phyloP scores from a whole-genome alignment of 768 basidiomycete genomes.

The Piloderma croceum region DNA sequence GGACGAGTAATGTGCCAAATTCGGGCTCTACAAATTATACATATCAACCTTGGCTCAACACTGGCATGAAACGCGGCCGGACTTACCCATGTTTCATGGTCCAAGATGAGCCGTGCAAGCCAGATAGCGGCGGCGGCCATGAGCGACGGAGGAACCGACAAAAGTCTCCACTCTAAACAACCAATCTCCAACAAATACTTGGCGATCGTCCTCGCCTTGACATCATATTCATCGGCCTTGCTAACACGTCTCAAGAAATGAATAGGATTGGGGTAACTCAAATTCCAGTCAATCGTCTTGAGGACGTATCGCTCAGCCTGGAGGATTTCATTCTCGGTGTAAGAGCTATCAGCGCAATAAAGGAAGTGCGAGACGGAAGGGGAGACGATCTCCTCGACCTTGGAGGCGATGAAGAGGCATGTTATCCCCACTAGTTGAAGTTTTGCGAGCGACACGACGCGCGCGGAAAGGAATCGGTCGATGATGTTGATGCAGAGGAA shows the following conservation, averaged over 20 bases:
- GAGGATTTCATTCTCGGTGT: conserved; percentile 73
- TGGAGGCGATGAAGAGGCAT: conserved; percentile 82
- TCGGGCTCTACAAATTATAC: conserved; percentile 53
- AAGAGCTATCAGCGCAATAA: conserved; percentile 72
- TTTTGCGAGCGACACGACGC: conserved; percentile 74
- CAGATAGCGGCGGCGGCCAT: conserved; percentile 82
- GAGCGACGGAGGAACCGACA: conserved; percentile 68
- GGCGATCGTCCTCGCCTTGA: conserved; percentile 77
- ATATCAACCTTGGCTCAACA: too few relatives aligned
- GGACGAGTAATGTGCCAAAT: conserved; percentile 81
- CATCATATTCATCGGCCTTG: conserved; percentile 90
- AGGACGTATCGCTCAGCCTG: conserved; percentile 87
- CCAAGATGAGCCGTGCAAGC: conserved; percentile 76
- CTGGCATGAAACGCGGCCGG: background rate
- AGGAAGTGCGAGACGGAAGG: conserved; percentile 81
- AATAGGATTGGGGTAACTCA: conserved; percentile 84
- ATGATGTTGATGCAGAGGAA: conserved; percentile 87
- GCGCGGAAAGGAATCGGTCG: conserved; percentile 64
- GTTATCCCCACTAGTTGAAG: conserved; percentile 90
- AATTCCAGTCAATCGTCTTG: conserved; percentile 79
- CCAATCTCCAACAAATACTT: conserved; percentile 90
- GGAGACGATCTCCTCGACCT: conserved; percentile 89
- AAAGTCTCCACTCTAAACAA: conserved; percentile 72
- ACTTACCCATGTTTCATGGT: conserved; percentile 84
- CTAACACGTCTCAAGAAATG: conserved; percentile 83